Evolutionary conservation across 2,329 filamentous ascomycete genomes (phyloP), one percentile per base, ranked within the genome.

Genomic region (Phialophora verrucosa): DNA sequence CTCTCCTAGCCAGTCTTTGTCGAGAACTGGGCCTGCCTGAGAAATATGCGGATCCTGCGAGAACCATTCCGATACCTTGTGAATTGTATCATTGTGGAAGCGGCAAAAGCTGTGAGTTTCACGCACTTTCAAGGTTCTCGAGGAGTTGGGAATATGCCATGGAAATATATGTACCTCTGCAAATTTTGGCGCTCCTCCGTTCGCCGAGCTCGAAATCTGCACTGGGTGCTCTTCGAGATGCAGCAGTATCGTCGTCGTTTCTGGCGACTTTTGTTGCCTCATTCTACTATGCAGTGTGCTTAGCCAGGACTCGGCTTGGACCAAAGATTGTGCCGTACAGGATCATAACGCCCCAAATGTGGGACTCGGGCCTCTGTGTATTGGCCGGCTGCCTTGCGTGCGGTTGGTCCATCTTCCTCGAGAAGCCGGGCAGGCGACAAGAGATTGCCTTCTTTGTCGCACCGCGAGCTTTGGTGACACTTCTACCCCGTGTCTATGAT

Each of bases 271-370:
- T 94, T 76, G 90, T 96, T 70, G 82, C 87, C 0, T 80, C 93
- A 11, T 95, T 94, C 76, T 96, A 93, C 80, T 96, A 96, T 75
- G 88, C 90, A 31, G 90, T 96, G 3, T 96, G 92, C 75, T 85
- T 96, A 0, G 83, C 87, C 5, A 86, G 92, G 53, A 93, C 89
- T 1, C 84, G 91, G 32, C 67, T 95, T 6, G 92, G 92, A 0
- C 92, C 92, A 0, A 85, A 76, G 38, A 25, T 94, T 12, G 79
- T 93, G 27, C 85, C 87, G n/a, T 80, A 75, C 20, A 83, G 86
- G 66, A 70, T 63, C 14, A 58, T 73, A n/a, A 83, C 82, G 32
- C 83, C 84, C 5, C 78, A 83, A 75, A 84, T 84, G 82, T 86
- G 83, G 83, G 84, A 87, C 73, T 80, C 80, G 38, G 82, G 82